phyloP scores from a whole-genome alignment of 2,329 filamentous ascomycete genomes.

The Aureobasidium namibiae region DNA sequence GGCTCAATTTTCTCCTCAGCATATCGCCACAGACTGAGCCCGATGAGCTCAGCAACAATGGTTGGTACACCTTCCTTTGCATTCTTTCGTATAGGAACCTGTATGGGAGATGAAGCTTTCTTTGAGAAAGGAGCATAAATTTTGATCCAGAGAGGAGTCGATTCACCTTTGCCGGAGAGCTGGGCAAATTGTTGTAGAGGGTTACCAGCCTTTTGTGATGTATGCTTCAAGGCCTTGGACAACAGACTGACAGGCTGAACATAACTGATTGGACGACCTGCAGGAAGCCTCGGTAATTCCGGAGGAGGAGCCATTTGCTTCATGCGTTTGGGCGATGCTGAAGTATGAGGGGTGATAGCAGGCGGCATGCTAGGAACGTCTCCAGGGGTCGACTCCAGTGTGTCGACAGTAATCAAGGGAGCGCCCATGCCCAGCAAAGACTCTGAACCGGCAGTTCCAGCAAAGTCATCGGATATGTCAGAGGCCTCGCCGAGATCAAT shows the following conservation, averaged over 20 bases:
- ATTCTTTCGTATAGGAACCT: conserved; percentile 62
- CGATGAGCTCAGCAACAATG: conserved; percentile 73
- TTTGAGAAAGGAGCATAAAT: conserved; percentile 69
- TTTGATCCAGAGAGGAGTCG: conserved; percentile 65
- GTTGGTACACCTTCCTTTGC: conserved; percentile 63
- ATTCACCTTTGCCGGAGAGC: conserved; percentile 68
- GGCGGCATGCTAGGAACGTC: conserved; percentile 34
- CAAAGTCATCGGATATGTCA: conserved; percentile 49
- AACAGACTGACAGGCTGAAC: conserved; percentile 62
- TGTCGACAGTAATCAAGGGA: conserved; percentile 16
- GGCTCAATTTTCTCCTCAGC: conserved; percentile 68
- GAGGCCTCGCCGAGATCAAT: conserved; percentile 30
- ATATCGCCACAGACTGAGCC: conserved; percentile 69
- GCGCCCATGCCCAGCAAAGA: conserved; percentile 61
- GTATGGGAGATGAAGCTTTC: conserved; percentile 55
- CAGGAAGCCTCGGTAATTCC: conserved; percentile 58
- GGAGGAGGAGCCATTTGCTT: conserved; percentile 51
- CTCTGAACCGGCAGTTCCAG: conserved; percentile 57
- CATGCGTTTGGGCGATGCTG: conserved; percentile 34
- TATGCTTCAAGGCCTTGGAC: conserved; percentile 64
- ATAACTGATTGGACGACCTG: conserved; percentile 64
- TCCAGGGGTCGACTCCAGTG: conserved; percentile 12
- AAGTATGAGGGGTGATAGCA: conserved; percentile 37
- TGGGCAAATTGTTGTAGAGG: conserved; percentile 71
- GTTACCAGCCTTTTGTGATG: conserved; percentile 59